Percentiles rank a stretch among this genome's conserved stretches.
Conservation (phyloP, 345 rosid genomes). For the Draba incana region DNA sequence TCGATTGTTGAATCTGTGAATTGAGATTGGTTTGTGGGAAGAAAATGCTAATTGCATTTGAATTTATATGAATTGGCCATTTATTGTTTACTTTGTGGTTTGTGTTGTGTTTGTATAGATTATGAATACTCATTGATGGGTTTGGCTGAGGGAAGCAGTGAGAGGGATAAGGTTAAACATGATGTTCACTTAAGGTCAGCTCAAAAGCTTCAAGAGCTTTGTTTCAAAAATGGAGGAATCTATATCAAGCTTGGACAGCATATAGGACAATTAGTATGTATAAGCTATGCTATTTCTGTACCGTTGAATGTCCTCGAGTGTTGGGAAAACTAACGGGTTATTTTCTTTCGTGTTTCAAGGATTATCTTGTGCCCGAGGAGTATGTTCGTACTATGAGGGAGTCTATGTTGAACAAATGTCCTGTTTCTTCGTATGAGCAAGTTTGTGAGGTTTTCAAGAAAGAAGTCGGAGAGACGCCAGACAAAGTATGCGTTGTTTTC, state of each 20-base stretch:
- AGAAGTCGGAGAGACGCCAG: conserved; percentile 88
- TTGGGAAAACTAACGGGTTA: too few species aligned
- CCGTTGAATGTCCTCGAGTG: conserved; percentile 4
- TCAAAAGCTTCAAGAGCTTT: conserved; percentile 80
- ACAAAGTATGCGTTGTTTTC: conserved; percentile 52
- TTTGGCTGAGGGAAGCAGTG: conserved; percentile 78
- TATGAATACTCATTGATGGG: conserved; percentile 85
- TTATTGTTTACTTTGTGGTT: too few species aligned
- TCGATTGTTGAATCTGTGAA: not conserved
- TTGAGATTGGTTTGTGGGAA: not conserved
- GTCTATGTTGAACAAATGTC: conserved; percentile 92
- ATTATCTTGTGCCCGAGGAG: conserved; percentile 85
- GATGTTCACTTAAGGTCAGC: conserved; percentile 97
- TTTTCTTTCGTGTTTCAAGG: conserved; percentile 52
- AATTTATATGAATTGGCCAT: not conserved
- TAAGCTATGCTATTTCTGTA: conserved; percentile 19
- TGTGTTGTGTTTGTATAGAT: conserved; percentile 49
- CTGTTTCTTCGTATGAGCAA: conserved; percentile 93
- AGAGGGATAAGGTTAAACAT: conserved; percentile 65
- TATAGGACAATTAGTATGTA: conserved; percentile 79
- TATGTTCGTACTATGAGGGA: conserved; percentile 83
- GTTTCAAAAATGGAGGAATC: conserved; percentile 92
- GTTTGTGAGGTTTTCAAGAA: conserved; percentile 85
- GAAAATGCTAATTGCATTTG: not conserved
- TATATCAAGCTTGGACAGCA: conserved; percentile 98